A percentile compares a stretch with the other conserved stretches of the same genome.
These are phyloP conservation scores for Parietichytrium sp. DNA, from an alignment of 108 stramenopile species.

Conservation along the genomic window DNA sequence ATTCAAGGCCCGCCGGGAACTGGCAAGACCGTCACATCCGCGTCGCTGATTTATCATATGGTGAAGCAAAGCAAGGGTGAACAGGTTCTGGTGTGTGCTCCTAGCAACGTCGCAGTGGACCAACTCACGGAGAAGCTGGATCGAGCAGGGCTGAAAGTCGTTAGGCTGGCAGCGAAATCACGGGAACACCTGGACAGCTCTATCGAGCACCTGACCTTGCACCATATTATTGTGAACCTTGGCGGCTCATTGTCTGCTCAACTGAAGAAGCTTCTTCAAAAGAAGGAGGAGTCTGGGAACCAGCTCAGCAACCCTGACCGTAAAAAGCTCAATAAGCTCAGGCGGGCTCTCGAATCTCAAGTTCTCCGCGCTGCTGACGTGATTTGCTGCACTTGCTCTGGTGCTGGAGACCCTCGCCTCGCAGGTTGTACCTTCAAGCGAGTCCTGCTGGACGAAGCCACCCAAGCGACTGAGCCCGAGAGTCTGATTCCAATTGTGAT, in stretches of 20 bases:
- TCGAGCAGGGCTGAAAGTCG: constrained; percentile 87
- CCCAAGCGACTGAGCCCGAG: constrained; percentile 98
- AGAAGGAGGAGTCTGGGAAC: constrained; percentile 67
- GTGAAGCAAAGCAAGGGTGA: constrained; percentile 76
- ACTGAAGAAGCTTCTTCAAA: constrained; percentile 73
- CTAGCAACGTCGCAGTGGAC: constrained; percentile 97
- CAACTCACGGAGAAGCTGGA: constrained; percentile 95
- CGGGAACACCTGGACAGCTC: constrained; percentile 78
- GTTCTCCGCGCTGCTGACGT: constrained; percentile 96
- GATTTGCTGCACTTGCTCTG: constrained; percentile 96
- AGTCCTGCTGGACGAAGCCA: constrained; percentile 97
- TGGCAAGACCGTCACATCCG: constrained; percentile 95
- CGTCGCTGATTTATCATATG: constrained; percentile 92
- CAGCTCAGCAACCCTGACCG: constrained; percentile 85
- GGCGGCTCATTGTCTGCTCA: constrained; percentile 70
- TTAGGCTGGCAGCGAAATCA: constrained; percentile 89
- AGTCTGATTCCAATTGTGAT: constrained; percentile 88
- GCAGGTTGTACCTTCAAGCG: constrained; percentile 90
- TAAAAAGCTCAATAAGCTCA: constrained; percentile 72
- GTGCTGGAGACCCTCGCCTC: constrained; percentile 93
- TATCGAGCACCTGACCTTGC: constrained; percentile 85
- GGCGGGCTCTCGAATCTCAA: constrained; percentile 31
- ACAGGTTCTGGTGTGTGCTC: constrained; percentile 93
- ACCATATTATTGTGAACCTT: constrained; percentile 66
- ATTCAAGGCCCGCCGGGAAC: constrained; percentile 97